phyloP scores from a whole-genome alignment of 2,329 filamentous ascomycete genomes.

The Penicillium sp. region DNA sequence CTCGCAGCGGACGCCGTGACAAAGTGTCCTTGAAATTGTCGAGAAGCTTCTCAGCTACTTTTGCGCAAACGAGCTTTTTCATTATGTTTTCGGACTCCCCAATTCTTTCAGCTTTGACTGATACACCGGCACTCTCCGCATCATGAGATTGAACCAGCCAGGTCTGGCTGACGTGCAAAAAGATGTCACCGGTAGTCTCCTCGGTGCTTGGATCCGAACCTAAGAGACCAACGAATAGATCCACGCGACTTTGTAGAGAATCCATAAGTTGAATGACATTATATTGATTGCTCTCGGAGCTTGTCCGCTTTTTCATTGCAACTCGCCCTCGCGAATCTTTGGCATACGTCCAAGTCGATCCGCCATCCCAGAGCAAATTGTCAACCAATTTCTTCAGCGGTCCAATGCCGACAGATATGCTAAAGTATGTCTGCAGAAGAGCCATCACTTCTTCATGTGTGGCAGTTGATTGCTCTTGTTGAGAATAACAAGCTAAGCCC shows the following conservation, averaged over 20 bases:
- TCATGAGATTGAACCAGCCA: conserved; percentile 41
- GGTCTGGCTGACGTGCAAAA: conserved; percentile 44
- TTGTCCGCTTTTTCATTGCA: conserved; percentile 30
- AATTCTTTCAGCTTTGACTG: conserved; percentile 20
- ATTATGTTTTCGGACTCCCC: conserved; percentile 33
- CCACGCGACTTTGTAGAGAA: conserved; percentile 38
- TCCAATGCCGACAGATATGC: conserved; percentile 39
- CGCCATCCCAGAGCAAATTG: conserved; percentile 45
- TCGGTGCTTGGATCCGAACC: conserved; percentile 44
- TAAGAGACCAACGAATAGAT: conserved; percentile 41
- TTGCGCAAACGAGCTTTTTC: conserved; percentile 43
- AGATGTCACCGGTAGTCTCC: conserved; percentile 44
- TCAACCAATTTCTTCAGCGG: conserved; percentile 44
- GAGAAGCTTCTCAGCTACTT: conserved; percentile 45
- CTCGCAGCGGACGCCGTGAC: conserved; percentile 42
- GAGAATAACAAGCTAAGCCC: conserved; percentile 43
- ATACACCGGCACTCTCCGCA: conserved; percentile 5
- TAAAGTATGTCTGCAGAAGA: conserved; percentile 45
- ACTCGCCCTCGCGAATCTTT: conserved; percentile 27
- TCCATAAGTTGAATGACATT: conserved; percentile 40
- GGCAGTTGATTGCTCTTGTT: conserved; percentile 28
- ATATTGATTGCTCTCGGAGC: conserved; percentile 13
- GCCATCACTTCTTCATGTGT: conserved; percentile 35
- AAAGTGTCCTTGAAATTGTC: conserved; percentile 47
- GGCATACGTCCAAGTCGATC: conserved; percentile 40